Base-by-base conservation (phyloP, 2,329 filamentous ascomycete species). In the Xylogone sp. region DNA sequence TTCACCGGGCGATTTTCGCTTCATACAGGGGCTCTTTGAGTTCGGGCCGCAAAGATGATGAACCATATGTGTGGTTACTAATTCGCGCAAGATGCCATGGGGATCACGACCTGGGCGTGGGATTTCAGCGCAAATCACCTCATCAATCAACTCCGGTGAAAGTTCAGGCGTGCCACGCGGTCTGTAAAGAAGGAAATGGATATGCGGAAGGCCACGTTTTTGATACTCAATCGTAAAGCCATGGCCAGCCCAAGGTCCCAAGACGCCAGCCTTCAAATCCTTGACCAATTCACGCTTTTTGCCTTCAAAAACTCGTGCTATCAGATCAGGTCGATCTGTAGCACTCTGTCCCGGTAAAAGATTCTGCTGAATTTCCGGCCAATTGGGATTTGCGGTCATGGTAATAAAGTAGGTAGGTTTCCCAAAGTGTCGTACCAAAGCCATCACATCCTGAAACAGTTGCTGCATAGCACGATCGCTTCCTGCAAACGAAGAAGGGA, bases 191-290 rank as follows among this genome's bases (percentile, higher is more conserved):
- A 51, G 29, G 10, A 51, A 7, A 29, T 51, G 19, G 8, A 48
- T 45, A 46, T 52, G 19, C 3, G 22, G 46, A 19, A 52, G 19
- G 20, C 51, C 21, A 16, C 47, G 47, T 34, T 53, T 53, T 24
- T 53, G 18, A 29, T 53, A 53, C 20, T 53, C 47, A 16, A 53
- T 49, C 22, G 43, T 53, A 45, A 49, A 53, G 2, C 49, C 27
- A 31, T 53, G 21, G 16, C 29, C 46, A 13, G 3, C 20, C 39
- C 50, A 53, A 21, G 3, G 19, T 2, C 47, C 34, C 3, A 53
- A 24, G 10, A 53, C 2, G 6, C 20, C 2, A 9, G 43, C 39
- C 29, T 46, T 46, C 3, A 53, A 21, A 20, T 50, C 46, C 18
- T n/a, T 39, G n/a, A 53, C 16, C 16, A 53, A 44, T 31, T 49